These are phyloP conservation scores for Pythium rishiriense DNA, from an alignment of 352 stramenopile genomes.

Conservation along the genomic window DNA sequence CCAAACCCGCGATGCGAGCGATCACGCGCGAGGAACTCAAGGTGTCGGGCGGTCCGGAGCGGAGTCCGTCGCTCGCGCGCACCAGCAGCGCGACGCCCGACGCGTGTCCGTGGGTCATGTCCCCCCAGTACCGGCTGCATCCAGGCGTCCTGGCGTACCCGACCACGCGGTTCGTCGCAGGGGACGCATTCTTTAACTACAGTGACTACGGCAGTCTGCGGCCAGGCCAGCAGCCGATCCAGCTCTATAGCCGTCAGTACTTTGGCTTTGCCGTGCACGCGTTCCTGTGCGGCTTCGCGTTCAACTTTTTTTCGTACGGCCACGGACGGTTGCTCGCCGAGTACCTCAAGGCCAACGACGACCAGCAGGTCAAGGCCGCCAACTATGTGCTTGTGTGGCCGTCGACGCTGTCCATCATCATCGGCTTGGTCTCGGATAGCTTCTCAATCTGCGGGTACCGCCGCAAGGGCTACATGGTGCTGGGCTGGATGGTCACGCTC, in stretches of 20 bases:
- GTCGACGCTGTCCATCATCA: constrained; percentile 64
- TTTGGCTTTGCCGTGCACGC: constrained; percentile 23
- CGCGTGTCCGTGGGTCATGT: constrained; percentile 7
- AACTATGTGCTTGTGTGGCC: constrained; percentile 44
- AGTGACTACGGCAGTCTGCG: constrained; percentile 28
- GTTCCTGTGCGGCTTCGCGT: constrained; percentile 13
- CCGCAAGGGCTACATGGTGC: constrained; percentile 77
- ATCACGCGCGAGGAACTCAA: constrained; percentile 18
- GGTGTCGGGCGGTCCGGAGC: not conserved
- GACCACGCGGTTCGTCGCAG: constrained; percentile 24
- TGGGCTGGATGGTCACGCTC: constrained; percentile 37
- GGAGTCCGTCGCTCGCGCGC: not conserved
- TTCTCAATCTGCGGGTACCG: constrained; percentile 61
- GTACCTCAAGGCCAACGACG: constrained; percentile 15
- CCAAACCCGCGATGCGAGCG: constrained; percentile 3
- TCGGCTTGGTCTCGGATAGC: constrained; percentile 66
- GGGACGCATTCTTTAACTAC: constrained; percentile 18
- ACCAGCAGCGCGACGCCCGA: constrained; percentile 4
- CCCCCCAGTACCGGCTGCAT: not conserved
- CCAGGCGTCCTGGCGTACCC: not conserved
- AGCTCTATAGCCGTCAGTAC: constrained; percentile 12
- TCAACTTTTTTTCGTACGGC: constrained; percentile 23
- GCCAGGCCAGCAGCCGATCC: constrained; percentile 3
- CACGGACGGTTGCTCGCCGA: constrained; percentile 17
- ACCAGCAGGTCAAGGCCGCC: constrained; percentile 16